Percentiles rank a stretch among this genome's conserved stretches.
These are phyloP conservation scores for Trametes cinnabarina DNA, from an alignment of 768 basidiomycete species.

Conservation along the genomic window DNA sequence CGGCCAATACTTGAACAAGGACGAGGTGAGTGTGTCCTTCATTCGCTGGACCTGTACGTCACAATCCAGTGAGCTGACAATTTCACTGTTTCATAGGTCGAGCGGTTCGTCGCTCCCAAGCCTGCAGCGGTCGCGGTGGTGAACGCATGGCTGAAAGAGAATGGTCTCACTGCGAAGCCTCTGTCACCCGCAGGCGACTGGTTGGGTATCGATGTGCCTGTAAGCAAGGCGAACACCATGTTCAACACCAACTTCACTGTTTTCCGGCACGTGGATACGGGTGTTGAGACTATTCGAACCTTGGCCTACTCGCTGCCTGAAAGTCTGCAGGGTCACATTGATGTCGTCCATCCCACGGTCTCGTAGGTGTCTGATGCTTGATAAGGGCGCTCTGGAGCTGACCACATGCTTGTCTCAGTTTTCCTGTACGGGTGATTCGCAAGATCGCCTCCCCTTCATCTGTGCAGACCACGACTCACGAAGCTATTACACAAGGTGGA, in stretches of 20 bases:
- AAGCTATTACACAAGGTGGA: neutral
- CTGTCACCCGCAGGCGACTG: slow-evolving; percentile 35
- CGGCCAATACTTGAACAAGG: neutral
- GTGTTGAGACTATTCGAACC: slow-evolving; percentile 32
- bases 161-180: slow-evolving; percentile 24
- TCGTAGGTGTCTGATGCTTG: slow-evolving; percentile 18
- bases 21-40: neutral
- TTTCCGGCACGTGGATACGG: slow-evolving; percentile 32
- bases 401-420: neutral
- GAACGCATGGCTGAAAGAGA: slow-evolving; percentile 28
- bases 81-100: slow-evolving; percentile 20
- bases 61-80: neutral
- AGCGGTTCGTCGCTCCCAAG: slow-evolving; percentile 27
- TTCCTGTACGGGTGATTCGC: neutral
- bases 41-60: neutral
- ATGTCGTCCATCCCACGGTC: slow-evolving; percentile 33
- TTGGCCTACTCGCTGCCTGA: slow-evolving; percentile 38
- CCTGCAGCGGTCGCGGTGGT: slow-evolving; percentile 27
- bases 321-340: slow-evolving; percentile 30
- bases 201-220: slow-evolving; percentile 30
- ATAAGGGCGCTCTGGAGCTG: neutral
- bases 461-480: neutral
- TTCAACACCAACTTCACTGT: slow-evolving; percentile 34
- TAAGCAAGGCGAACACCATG: slow-evolving; percentile 34
- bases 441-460: neutral